Percentiles rank a stretch among this genome's conserved stretches.
Conservation (phyloP, 2,329 filamentous ascomycete genomes). For the Blastomyces gilchristii region DNA sequence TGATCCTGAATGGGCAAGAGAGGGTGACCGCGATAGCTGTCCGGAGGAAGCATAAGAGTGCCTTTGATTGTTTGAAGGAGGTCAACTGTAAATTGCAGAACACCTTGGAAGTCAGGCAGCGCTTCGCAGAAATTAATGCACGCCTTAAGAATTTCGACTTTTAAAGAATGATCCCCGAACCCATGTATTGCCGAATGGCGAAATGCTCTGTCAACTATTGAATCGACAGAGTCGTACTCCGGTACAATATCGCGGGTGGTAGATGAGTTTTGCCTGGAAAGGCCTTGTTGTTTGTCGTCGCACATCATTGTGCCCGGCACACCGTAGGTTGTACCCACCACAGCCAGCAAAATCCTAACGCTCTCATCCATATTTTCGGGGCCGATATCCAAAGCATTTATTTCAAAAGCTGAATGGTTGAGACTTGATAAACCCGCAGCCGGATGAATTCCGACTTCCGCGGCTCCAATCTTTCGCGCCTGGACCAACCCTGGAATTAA, state of each 20-base stretch:
- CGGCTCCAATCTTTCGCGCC: slow-evolving; percentile 81
- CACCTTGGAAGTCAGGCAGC: slow-evolving; percentile 78
- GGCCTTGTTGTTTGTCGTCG: slow-evolving; percentile 7
- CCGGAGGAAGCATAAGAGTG: slow-evolving; percentile 59
- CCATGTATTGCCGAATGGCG: slow-evolving; percentile 37
- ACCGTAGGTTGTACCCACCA: slow-evolving; percentile 33
- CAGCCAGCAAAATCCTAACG: slow-evolving; percentile 29
- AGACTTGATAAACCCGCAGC: slow-evolving; percentile 74
- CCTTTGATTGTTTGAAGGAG: slow-evolving; percentile 67
- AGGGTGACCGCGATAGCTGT: slow-evolving; percentile 58
- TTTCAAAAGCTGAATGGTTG: slow-evolving; percentile 42
- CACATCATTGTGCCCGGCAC: slow-evolving; percentile 30
- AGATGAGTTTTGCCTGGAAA: slow-evolving; percentile 12
- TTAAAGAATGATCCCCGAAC: slow-evolving; percentile 70
- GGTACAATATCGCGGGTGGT: slow-evolving; percentile 14
- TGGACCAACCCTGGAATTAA: slow-evolving; percentile 79
- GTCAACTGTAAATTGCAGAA: slow-evolving; percentile 78
- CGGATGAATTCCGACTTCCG: slow-evolving; percentile 93
- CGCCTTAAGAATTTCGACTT: slow-evolving; percentile 76
- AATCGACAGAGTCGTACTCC: slow-evolving; percentile 29
- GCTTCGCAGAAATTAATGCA: slow-evolving; percentile 93
- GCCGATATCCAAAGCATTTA: slow-evolving; percentile 34
- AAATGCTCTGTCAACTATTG: slow-evolving; percentile 37
- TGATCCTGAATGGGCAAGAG: slow-evolving; percentile 74
- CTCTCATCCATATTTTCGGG: slow-evolving; percentile 35